These are phyloP conservation scores for Claviceps sp. DNA, from an alignment of 2,329 filamentous ascomycete species.

Conservation along the genomic window DNA sequence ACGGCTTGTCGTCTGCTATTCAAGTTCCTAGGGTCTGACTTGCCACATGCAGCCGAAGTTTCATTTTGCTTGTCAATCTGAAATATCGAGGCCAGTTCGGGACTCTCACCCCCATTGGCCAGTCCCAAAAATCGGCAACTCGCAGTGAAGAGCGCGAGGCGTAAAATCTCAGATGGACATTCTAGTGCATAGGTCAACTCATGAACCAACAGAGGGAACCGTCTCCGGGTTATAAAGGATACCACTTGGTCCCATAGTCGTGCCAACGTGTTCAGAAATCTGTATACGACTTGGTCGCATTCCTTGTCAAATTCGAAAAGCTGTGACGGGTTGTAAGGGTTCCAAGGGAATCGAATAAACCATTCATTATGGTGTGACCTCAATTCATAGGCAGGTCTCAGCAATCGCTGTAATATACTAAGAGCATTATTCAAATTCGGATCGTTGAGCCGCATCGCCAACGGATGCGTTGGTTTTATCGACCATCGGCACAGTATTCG, in stretches of 20 bases:
- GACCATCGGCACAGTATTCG: slow-evolving; percentile 51
- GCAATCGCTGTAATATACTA: not conserved
- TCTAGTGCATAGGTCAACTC: slow-evolving; percentile 13
- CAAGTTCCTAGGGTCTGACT: not conserved
- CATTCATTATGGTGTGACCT: not conserved
- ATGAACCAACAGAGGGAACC: slow-evolving; percentile 15
- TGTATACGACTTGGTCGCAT: slow-evolving; percentile 5
- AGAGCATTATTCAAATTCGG: slow-evolving; percentile 12
- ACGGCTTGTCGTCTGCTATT: not conserved
- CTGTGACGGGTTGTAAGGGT: not conserved
- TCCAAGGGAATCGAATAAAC: not conserved
- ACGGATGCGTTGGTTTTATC: slow-evolving; percentile 19
- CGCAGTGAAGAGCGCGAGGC: slow-evolving; percentile 16
- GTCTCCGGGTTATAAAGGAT: slow-evolving; percentile 7
- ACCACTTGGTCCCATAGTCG: slow-evolving; percentile 11
- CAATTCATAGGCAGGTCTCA: not conserved
- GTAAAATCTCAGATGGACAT: slow-evolving; percentile 15
- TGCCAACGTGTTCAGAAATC: slow-evolving; percentile 14
- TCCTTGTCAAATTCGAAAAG: not conserved
- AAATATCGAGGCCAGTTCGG: not conserved
- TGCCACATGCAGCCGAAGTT: not conserved
- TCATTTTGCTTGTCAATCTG: not conserved
- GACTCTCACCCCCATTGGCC: not conserved
- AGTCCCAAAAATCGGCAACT: slow-evolving; percentile 15
- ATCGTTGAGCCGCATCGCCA: slow-evolving; percentile 7